Evolutionary conservation across 768 basidiomycete species (phyloP), one percentile per base, ranked within the genome.

Genomic region (Termitomyces sp.): DNA sequence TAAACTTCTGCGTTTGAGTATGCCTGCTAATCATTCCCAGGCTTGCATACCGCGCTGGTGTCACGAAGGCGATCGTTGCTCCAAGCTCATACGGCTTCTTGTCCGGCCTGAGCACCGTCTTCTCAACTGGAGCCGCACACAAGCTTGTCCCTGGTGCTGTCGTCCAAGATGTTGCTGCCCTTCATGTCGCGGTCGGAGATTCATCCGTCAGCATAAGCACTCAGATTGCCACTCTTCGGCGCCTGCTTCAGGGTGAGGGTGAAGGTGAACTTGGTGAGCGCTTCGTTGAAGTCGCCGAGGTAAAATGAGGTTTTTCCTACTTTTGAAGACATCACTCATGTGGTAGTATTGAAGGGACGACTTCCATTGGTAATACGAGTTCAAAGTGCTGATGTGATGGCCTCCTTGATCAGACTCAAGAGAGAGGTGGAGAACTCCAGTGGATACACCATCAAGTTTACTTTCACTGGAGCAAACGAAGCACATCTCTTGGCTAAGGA

Each of bases 301-400:
- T 82, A 55, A 49, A 74, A 40, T 39, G 38, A 24, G 24, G 13
- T 72, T 63, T 7, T 42, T 35, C 6, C 42, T 33, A 18, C 20
- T 18, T 24, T 48, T 55, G 7, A 39, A 48, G 18, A 50, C 18
- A 13, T 33, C 45, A 28, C 22, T 60, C 6, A 55, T 57, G 2
- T 61, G 8, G 18, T 4, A 28, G 28, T 33, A 36, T 18, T 57
- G 22, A 62, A 90, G 86, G 91, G 92, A 11, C 69, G 78, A 38
- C 78, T 94, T 20, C 87, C 91, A 5, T 75, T 97, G 15, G 88
- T 96, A 7, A 76, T 94, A 12, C 83, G 87, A 55, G 87, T 84
- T 2, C 78, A 89, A 63, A 92, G 80, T 66, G 93, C 91, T 5
- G 94, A 96, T 71, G 77, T 90, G 53, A 95, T 96, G 65, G 91